Evolutionary conservation across 2,329 filamentous ascomycete species (phyloP), one percentile per base, ranked within the genome.

Genomic region (Aureobasidium musti): DNA sequence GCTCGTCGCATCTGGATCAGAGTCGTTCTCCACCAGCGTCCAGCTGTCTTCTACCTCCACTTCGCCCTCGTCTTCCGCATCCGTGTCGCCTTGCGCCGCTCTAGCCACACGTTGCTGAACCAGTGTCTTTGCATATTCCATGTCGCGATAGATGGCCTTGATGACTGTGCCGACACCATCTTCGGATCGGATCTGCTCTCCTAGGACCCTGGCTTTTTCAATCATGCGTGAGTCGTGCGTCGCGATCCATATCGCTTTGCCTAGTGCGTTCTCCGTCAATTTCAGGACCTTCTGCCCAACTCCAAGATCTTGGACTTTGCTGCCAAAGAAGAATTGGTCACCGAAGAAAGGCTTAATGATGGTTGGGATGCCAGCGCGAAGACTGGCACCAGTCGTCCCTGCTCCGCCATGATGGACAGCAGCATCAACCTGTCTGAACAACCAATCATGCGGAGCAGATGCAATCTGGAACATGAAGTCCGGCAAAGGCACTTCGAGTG

Each of bases 261-360:
- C 90, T 72, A 99, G 94, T 43, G 89, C 86, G 70, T 87, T 90
- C n/a, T 91, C 89, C 26, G 95, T 96, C 81, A 97, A 87, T 77
- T 91, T 95, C 81, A 90, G 92, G 72, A 99, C 83, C 74, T 89
- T 91, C 23, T 97, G 88, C 0, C 95, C 95, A 2, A 98, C 95
- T 0, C 95, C 94, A 6, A 99, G 82, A 73, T 98, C 94, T 76
- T 98, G 92, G 1, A 98, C 90, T 4, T 95, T 86, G 35, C 84
- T 86, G 7, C 92, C 95, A 73, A 96, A 98, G 82, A 99, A 99
- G 82, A 90, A 97, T 75, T 99, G 95, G 73, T 99, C 95, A 5
- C 95, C 95, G 74, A 99, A 99, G 81, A 98, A 99, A 0, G 95
- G 95, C 68, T 94, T 91, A 74, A 98, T 90, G 70, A 99, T 93